Percentiles rank a stretch among this genome's conserved stretches.
phyloP scores from a whole-genome alignment of 257 asterid genomes.

The Ilex aquifolium region DNA sequence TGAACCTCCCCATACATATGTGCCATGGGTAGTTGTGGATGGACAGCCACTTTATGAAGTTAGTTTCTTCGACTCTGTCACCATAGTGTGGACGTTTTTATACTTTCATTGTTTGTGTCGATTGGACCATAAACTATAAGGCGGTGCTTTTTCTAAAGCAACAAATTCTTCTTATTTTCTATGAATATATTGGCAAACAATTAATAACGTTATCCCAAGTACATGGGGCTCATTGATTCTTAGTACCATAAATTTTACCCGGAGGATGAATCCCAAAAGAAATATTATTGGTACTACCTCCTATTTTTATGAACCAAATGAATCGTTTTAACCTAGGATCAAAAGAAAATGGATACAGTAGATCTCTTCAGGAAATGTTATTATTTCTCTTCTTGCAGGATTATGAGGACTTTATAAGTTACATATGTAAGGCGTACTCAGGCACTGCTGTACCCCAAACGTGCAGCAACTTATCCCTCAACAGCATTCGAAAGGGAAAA shows the following conservation, averaged over 20 bases:
- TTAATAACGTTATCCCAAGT: no score
- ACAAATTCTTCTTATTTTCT: no score
- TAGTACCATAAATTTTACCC: no score
- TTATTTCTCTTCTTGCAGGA: slow-evolving; percentile 20
- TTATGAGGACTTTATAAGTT: slow-evolving; percentile 23
- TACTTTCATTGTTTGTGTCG: background rate
- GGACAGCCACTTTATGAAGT: slow-evolving; percentile 89
- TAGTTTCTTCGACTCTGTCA: slow-evolving; percentile 23
- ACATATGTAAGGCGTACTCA: slow-evolving; percentile 34
- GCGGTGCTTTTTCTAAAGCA: background rate
- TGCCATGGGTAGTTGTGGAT: slow-evolving; percentile 89
- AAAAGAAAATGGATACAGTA: background rate
- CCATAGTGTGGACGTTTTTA: background rate
- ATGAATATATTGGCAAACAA: no score
- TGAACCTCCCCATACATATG: slow-evolving; percentile 80
- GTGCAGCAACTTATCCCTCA: slow-evolving; percentile 18
- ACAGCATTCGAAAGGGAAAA: background rate
- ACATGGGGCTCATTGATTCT: no score
- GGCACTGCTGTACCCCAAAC: slow-evolving; percentile 25
- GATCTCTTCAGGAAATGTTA: background rate
- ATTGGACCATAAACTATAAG: background rate
- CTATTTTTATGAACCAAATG: no score
- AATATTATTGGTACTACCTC: no score
- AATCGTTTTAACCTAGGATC: no score
- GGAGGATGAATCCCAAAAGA: no score